Evolutionary conservation across 495 filamentous ascomycete genomes (phyloP), one percentile per base, ranked within the genome.

Genomic region (Penicillium ochrochloron): DNA sequence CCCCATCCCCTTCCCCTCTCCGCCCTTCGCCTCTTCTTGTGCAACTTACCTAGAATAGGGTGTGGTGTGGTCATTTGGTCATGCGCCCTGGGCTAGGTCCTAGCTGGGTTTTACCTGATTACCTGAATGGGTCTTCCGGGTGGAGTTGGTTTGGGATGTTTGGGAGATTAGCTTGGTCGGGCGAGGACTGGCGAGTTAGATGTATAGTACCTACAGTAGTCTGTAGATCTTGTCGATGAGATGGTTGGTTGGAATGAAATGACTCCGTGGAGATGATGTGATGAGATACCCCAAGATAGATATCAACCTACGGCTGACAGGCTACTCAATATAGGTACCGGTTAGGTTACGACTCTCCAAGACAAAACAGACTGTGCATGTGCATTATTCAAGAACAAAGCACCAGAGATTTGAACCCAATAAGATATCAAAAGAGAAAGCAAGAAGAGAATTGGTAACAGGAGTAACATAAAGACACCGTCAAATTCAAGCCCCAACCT

Each of bases 401-500:
- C 23, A 52, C 12, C 23, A 31, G 15, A 25, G 7, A n/a, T 17
- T 15, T 48, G 44, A 48, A 11, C 44, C 44, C 23, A 48, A 7
- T 9, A 17, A 31, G 39, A 54, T 34, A 55, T 42, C 23, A 37
- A 25, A 37, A 60, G 17, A 51, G 6, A 35, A 50, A 44, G 42
- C 42, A 44, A 33, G 29, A 52, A 62, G 48, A 62, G 27, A 33
- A 62, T 39, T 25, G 27, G 42, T 19, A 50, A 60, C 19, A 57
- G 41, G 57, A 37, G 12, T 63, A 15, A 62, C 50, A 61, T n/a
- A 63, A 23, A 61, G 63, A 56, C 54, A 65, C 37, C 59, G 35
- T 41, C 56, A 64, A 68, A 65, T 61, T 64, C 29, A 31, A 72
- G 65, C 58, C 60, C 60, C 57, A 67, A 70, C 68, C 61, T 69